A percentile compares a stretch with the other conserved stretches of the same genome.
These are phyloP conservation scores for Scutellaria barbata DNA, from an alignment of 257 asterid species.

Conservation along the genomic window DNA sequence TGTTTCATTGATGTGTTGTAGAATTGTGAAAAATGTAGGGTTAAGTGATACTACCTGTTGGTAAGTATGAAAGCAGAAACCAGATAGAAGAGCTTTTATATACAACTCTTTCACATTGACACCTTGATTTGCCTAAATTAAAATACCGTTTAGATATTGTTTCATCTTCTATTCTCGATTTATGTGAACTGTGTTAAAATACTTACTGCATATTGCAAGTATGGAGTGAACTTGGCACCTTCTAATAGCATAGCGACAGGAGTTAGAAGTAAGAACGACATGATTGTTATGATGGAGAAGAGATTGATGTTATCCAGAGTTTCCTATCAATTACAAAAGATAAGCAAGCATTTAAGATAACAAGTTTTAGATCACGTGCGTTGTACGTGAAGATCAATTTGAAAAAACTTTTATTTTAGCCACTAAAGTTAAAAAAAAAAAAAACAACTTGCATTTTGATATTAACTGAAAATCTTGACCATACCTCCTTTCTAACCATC, in stretches of 20 bases:
- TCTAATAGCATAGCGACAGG: slow-evolving; percentile 70
- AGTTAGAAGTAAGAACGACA: slow-evolving; percentile 65
- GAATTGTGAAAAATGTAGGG: too few relatives aligned
- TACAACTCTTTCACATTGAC: slow-evolving; percentile 61
- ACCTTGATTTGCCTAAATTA: slow-evolving; percentile 73
- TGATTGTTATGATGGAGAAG: slow-evolving; percentile 74
- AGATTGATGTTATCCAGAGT: slow-evolving; percentile 79
- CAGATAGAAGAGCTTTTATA: slow-evolving; percentile 62
- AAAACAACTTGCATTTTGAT: background rate
- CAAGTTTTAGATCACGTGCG: too few relatives aligned
- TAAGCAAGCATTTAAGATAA: background rate
- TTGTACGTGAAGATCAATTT: too few relatives aligned
- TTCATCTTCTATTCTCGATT: background rate
- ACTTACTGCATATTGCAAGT: slow-evolving; percentile 70
- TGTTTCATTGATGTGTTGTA: too few relatives aligned
- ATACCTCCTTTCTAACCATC: slow-evolving; percentile 76
- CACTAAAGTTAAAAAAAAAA: too few relatives aligned
- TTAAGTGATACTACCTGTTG: slow-evolving; percentile 60
- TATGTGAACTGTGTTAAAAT: background rate
- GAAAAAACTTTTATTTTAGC: too few relatives aligned
- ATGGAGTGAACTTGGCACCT: slow-evolving; percentile 73
- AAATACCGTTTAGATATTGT: background rate
- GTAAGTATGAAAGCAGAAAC: slow-evolving; percentile 84
- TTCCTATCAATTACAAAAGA: slow-evolving; percentile 54
- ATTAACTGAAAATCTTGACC: background rate